These are phyloP conservation scores for Diplodia intermedia DNA, from an alignment of 2,329 filamentous ascomycete species.

Conservation along the genomic window DNA sequence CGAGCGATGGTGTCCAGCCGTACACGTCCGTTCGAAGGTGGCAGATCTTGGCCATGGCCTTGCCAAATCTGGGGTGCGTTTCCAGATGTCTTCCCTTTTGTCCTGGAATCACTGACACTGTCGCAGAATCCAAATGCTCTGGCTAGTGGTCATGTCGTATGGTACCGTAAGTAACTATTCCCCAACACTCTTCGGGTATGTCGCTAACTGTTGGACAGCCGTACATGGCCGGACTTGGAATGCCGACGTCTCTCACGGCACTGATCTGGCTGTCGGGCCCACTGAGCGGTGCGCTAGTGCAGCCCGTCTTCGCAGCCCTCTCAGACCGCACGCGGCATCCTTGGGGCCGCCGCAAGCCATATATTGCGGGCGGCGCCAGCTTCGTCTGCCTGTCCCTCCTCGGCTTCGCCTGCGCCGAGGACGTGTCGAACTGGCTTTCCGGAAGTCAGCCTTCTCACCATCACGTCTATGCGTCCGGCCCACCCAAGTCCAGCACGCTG, in stretches of 20 bases:
- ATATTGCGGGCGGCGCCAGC: not conserved
- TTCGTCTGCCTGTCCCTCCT: not conserved
- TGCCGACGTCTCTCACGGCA: not conserved
- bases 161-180: not conserved
- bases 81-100: not conserved
- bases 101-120: not conserved
- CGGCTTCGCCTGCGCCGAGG: not conserved
- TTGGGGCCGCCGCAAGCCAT: not conserved
- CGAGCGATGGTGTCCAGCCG: not conserved
- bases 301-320: not conserved
- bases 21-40: not conserved
- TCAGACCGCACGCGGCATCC: not conserved
- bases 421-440: not conserved
- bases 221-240: not conserved
- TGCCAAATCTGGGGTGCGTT: not conserved
- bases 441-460: not conserved
- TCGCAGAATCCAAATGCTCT: not conserved
- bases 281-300: not conserved
- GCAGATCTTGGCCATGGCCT: not conserved
- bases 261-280: not conserved
- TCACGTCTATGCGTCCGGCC: not conserved
- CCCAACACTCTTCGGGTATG: not conserved
- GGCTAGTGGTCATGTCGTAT: not conserved
- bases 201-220: not conserved
- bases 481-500: not conserved